Percentiles rank a stretch among this genome's conserved stretches.
These are phyloP conservation scores for Eutrema salsugineum DNA, from an alignment of 441 rosid species.

Conservation along the genomic window DNA sequence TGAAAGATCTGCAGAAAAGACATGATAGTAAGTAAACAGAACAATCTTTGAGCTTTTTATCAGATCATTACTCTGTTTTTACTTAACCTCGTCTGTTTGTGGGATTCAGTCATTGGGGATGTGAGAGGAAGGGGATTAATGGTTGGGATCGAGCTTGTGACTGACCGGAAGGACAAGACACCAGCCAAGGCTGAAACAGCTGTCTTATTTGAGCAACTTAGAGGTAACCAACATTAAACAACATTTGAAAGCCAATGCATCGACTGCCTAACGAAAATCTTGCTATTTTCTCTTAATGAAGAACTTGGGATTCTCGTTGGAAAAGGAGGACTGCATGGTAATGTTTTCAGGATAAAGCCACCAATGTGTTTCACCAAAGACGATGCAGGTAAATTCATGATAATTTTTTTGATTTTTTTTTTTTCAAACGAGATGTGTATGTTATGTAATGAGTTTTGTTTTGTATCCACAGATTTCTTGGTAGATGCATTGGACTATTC, in stretches of 20 bases:
- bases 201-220: slow-evolving; percentile 69
- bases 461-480: slow-evolving; percentile 65
- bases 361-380: slow-evolving; percentile 93
- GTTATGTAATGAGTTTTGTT: neutral
- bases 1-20: slow-evolving; percentile 60
- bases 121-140: slow-evolving; percentile 85
- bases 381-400: slow-evolving; percentile 64
- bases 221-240: slow-evolving; percentile 52
- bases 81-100: neutral
- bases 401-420: neutral
- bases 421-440: neutral
- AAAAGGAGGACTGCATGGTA: slow-evolving; percentile 93
- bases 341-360: slow-evolving; percentile 85
- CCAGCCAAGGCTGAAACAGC: slow-evolving; percentile 86
- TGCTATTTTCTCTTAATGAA: slow-evolving; percentile 21
- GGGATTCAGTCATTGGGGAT: slow-evolving; percentile 78
- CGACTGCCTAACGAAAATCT: neutral
- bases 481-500: slow-evolving; percentile 84
- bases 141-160: slow-evolving; percentile 84
- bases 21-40: slow-evolving; percentile 60
- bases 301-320: slow-evolving; percentile 80
- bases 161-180: slow-evolving; percentile 66
- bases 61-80: neutral
- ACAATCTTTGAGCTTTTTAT: neutral
- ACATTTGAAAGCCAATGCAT: neutral